Evolutionary conservation across 2,329 filamentous ascomycete species (phyloP), one percentile per base, ranked within the genome.

Genomic region (Cadophora gregata): DNA sequence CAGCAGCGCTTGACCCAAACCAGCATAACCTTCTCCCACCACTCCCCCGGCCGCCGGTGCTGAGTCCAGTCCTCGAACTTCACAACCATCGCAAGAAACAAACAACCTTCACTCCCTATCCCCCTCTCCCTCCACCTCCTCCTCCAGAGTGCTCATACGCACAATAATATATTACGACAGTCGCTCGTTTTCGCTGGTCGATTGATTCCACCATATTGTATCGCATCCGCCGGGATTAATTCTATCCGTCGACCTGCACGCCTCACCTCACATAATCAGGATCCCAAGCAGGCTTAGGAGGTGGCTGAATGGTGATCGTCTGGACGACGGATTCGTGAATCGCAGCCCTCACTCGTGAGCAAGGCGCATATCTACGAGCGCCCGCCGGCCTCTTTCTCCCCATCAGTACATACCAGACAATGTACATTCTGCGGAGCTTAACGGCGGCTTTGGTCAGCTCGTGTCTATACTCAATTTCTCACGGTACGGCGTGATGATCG

Each of bases 371-470:
- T 62, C 55, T 51, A 45, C 31, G 25, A 60, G 47, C 47, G 19
- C 25, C 60, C 62, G 33, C 48, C 59, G 36, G 47, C 53, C 6
- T 29, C 64, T 36, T n/a, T 27, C 24, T 56, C 59, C 38, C 36
- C n/a, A 25, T 10, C 33, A 38, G 27, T 31, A 33, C 38, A 38
- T 48, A 56, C 14, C 21, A 55, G 42, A 65, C 58, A 31, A 72
- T 74, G 73, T 72, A 71, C 66, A 66, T 73, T 62, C 67, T 74
- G 62, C 67, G 45, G 64, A 71, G 69, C 45, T 69, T 76, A 62
- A 67, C 71, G 55, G 65, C 71, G 56, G 64, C 62, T 9, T 21
- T 74, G 69, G 70, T 72, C 69, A 65, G 72, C 67, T 62, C 69
- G 31, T 66, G 67, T 60, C 68, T 73, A 10, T 70, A 70, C 24